Percentiles rank a stretch among this genome's conserved stretches.
Evolutionary conservation across 495 filamentous ascomycete species (phyloP).

Genomic region (Evernia prunastri): DNA sequence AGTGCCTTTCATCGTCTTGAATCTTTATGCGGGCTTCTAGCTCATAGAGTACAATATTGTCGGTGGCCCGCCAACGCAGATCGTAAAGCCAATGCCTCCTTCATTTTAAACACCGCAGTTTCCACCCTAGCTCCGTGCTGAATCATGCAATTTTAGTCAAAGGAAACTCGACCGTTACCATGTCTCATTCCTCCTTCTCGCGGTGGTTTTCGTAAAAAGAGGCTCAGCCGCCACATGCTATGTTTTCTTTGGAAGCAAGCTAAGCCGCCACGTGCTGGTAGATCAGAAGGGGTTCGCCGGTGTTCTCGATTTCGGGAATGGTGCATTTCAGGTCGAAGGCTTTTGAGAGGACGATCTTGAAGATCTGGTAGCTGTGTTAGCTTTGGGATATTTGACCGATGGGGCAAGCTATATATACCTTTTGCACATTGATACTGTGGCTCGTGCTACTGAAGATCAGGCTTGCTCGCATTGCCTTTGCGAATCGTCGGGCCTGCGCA

Average conservation of each 20-base stretch:
- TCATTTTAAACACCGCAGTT: not conserved
- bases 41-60: not conserved
- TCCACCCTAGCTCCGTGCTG: constrained; percentile 15
- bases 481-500: constrained; percentile 80
- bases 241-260: not conserved
- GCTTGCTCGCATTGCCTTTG: constrained; percentile 94
- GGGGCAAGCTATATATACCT: constrained; percentile 50
- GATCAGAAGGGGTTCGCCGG: constrained; percentile 90
- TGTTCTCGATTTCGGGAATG: constrained; percentile 96
- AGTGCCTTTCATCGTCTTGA: not conserved
- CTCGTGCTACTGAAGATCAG: constrained; percentile 98
- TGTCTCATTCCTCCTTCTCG: constrained; percentile 3
- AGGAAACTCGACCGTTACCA: not conserved
- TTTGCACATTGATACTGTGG: constrained; percentile 98
- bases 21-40: not conserved
- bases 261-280: constrained; percentile 63
- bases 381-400: constrained; percentile 7
- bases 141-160: constrained; percentile 7
- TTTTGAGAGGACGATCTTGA: constrained; percentile 98
- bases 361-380: constrained; percentile 61
- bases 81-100: not conserved
- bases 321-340: constrained; percentile 98
- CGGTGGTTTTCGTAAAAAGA: not conserved
- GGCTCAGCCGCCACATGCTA: constrained; percentile 49
- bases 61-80: constrained; percentile 3